Evolutionary conservation across 2,329 filamentous ascomycete species (phyloP).

Genomic region (Fusarium foetens): DNA sequence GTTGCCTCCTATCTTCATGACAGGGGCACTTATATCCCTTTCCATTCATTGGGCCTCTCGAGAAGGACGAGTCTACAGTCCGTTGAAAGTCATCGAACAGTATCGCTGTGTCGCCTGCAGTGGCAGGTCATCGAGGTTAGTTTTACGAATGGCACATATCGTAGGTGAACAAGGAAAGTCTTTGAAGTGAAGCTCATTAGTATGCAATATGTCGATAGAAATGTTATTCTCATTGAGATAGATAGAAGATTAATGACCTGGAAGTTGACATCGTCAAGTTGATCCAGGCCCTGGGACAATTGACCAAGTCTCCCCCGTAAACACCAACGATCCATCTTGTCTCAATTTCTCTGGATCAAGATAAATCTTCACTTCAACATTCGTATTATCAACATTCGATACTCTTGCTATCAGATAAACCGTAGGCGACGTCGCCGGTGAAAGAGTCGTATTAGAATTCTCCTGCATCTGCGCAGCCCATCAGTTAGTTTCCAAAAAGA

Average conservation of each 20-base stretch:
- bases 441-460: conserved; percentile 3
- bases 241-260: neutral
- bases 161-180: neutral
- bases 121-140: neutral
- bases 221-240: neutral
- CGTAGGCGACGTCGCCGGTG: neutral
- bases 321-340: conserved; percentile 34
- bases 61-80: fast-evolving
- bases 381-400: conserved; percentile 48
- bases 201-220: neutral
- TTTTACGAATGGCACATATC: fast-evolving
- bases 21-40: fast-evolving
- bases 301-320: conserved; percentile 29
- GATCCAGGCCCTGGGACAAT: conserved; percentile 14
- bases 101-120: fast-evolving
- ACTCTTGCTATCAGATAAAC: conserved; percentile 57
- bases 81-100: neutral
- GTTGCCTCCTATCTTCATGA: fast-evolving
- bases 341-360: conserved; percentile 51
- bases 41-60: fast-evolving
- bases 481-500: neutral
- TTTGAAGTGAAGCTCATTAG: neutral
- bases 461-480: conserved; percentile 40
- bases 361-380: conserved; percentile 50
- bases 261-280: neutral